A percentile compares a stretch with the other conserved stretches of the same genome.
Evolutionary conservation across 2,329 filamentous ascomycete species (phyloP).

Genomic region (Apiospora arundinis): DNA sequence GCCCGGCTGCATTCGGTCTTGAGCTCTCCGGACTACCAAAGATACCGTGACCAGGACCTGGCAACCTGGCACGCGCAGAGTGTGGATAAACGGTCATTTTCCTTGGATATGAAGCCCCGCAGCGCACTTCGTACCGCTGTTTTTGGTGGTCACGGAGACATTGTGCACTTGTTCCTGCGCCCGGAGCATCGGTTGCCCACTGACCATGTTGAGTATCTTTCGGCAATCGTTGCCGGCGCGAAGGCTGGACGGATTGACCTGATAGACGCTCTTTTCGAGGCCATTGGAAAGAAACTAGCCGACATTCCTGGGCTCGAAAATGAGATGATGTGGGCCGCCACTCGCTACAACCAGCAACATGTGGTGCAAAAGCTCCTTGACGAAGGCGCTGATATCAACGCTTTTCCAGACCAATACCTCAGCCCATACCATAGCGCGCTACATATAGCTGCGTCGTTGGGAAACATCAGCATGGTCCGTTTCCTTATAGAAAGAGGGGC

Average conservation of each 20-base stretch:
- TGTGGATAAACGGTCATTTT: neutral
- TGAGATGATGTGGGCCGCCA: neutral
- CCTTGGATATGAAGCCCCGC: neutral
- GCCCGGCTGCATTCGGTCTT: neutral
- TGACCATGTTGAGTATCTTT: neutral
- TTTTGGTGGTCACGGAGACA: neutral
- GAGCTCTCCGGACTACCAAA: too few relatives aligned
- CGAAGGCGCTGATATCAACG: neutral
- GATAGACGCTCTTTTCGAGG: neutral
- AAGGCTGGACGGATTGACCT: neutral
- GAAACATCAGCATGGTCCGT: neutral
- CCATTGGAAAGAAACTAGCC: neutral
- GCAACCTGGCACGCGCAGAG: too few relatives aligned
- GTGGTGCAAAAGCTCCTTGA: neutral
- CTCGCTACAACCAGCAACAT: neutral
- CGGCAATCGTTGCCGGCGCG: neutral
- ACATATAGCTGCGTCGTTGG: neutral
- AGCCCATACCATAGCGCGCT: neutral
- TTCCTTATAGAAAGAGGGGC: constrained; percentile 9
- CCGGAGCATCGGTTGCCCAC: neutral
- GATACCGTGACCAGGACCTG: too few relatives aligned
- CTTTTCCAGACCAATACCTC: neutral
- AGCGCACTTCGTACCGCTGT: neutral
- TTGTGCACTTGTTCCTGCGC: neutral
- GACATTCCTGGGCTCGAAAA: constrained; percentile 3